A percentile compares a stretch with the other conserved stretches of the same genome.
Conservation (phyloP, 148 eudicot genomes). For the Fagopyrum homotropicum region DNA sequence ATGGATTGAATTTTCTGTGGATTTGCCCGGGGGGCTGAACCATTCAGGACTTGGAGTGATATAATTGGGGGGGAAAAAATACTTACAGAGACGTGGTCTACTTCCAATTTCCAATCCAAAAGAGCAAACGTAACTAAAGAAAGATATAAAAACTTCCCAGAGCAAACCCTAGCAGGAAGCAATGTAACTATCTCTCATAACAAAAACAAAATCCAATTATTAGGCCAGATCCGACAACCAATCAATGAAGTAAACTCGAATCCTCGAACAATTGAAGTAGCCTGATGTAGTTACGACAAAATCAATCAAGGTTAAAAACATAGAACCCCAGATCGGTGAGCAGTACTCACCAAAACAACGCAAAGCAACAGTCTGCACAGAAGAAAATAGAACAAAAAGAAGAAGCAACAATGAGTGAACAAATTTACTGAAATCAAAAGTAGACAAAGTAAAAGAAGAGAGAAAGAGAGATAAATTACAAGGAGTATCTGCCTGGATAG, state of each 20-base stretch:
- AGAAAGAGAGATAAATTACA: conserved; percentile 30
- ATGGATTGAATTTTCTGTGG: too few species aligned
- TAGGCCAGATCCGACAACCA: conserved; percentile 2
- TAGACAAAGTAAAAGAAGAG: neutral
- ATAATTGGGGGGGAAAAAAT: too few species aligned
- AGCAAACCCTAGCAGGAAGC: conserved; percentile 8
- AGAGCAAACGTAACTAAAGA: neutral
- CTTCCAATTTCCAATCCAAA: neutral
- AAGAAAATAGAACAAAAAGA: neutral
- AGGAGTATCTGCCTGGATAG: conserved; percentile 62
- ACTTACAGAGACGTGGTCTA: too few species aligned
- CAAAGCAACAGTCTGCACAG: conserved; percentile 64
- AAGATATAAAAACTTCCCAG: neutral
- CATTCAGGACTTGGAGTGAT: too few species aligned
- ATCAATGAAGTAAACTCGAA: neutral
- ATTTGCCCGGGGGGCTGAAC: too few species aligned
- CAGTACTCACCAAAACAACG: conserved; percentile 59
- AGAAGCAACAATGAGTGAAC: conserved; percentile 5
- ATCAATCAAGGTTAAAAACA: neutral
- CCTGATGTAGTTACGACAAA: neutral
- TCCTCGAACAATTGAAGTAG: neutral
- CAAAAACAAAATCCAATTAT: neutral
- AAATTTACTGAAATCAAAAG: neutral
- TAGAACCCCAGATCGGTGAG: conserved; percentile 7
- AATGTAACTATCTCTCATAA: neutral